Evolutionary conservation across 768 basidiomycete species (phyloP).

Genomic region (Mycena rosella): DNA sequence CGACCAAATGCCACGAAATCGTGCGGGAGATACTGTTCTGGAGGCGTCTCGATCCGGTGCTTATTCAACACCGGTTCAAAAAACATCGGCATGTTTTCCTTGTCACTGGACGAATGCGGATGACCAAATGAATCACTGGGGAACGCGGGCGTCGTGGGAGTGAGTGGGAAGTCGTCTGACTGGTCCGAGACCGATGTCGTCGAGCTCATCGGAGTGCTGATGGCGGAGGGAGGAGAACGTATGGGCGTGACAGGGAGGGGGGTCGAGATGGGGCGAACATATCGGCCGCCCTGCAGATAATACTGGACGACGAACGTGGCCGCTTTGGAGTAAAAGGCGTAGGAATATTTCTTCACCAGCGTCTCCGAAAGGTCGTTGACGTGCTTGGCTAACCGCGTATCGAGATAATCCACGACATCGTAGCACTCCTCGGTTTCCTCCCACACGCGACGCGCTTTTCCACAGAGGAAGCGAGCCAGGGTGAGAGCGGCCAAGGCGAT

Average conservation of each 20-base stretch:
- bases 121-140: slow-evolving; percentile 67
- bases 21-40: slow-evolving; percentile 84
- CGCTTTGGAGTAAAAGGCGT: slow-evolving; percentile 95
- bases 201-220: slow-evolving; percentile 81
- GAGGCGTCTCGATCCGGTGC: slow-evolving; percentile 72
- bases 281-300: slow-evolving; percentile 91
- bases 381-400: slow-evolving; percentile 86
- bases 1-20: slow-evolving; percentile 86
- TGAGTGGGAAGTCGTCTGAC: slow-evolving; percentile 88
- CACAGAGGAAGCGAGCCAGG: slow-evolving; percentile 89
- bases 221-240: slow-evolving; percentile 64
- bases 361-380: slow-evolving; percentile 95
- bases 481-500: slow-evolving; percentile 91
- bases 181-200: slow-evolving; percentile 80
- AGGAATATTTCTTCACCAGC: slow-evolving; percentile 97
- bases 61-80: slow-evolving; percentile 84
- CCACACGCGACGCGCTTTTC: slow-evolving; percentile 79
- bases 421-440: slow-evolving; percentile 89
- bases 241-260: slow-evolving; percentile 79
- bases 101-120: slow-evolving; percentile 73
- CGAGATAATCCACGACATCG: slow-evolving; percentile 88
- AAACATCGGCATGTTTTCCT: slow-evolving; percentile 81
- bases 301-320: slow-evolving; percentile 94
- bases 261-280: slow-evolving; percentile 59
- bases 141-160: slow-evolving; percentile 80